Percentiles rank a stretch among this genome's conserved stretches.
phyloP scores from a whole-genome alignment of 345 rosid genomes.

The Rhizophora mangle region DNA sequence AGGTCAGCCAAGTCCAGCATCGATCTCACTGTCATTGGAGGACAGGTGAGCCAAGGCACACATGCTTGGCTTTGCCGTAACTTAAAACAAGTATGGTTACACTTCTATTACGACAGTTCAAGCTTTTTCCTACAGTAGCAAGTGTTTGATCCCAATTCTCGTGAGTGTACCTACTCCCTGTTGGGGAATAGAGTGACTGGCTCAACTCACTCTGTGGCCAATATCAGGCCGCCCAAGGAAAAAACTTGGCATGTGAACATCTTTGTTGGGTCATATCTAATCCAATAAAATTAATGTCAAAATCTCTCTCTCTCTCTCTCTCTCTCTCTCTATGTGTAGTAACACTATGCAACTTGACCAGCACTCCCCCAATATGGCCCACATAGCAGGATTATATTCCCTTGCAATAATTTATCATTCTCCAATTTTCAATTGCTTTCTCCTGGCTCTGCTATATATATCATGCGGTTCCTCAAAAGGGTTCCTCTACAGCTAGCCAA shows the following conservation, averaged over 20 bases:
- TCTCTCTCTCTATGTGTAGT: background rate
- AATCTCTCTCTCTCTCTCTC: background rate
- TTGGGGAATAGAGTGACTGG: too few relatives aligned
- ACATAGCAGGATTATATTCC: slow-evolving; percentile 14
- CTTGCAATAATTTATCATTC: background rate
- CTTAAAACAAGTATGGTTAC: too few relatives aligned
- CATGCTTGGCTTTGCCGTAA: too few relatives aligned
- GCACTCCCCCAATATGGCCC: slow-evolving; percentile 14
- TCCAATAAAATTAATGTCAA: slow-evolving; percentile 13
- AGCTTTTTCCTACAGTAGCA: too few relatives aligned
- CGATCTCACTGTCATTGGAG: too few relatives aligned
- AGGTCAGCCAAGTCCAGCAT: too few relatives aligned
- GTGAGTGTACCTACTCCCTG: too few relatives aligned
- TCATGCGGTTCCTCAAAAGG: background rate
- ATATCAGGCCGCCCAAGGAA: slow-evolving; percentile 7
- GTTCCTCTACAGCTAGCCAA: slow-evolving; percentile 6
- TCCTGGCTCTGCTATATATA: slow-evolving; percentile 7
- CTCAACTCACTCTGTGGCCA: too few relatives aligned
- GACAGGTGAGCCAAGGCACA: too few relatives aligned
- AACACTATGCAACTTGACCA: slow-evolving; percentile 10
- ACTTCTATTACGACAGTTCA: too few relatives aligned
- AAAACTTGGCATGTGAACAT: too few relatives aligned
- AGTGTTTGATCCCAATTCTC: too few relatives aligned
- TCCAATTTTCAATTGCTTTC: background rate
- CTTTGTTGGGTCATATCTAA: slow-evolving; percentile 13